A percentile compares a stretch with the other conserved stretches of the same genome.
Evolutionary conservation across 2,329 filamentous ascomycete species (phyloP).

Genomic region (Penicillium expansum): DNA sequence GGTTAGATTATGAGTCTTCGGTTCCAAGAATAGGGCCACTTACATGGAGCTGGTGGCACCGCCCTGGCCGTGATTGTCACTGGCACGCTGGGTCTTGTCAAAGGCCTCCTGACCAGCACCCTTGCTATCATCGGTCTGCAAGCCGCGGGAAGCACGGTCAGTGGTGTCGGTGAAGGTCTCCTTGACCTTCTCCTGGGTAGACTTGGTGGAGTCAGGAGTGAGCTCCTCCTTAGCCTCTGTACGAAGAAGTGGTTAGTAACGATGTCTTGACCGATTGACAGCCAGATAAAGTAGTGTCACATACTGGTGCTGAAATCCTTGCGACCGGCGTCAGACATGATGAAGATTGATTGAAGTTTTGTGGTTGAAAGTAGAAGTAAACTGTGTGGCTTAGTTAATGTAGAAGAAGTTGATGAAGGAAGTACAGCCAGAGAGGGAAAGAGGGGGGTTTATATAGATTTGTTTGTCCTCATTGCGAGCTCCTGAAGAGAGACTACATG

Average conservation of each 20-base stretch:
- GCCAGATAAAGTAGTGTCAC: conserved; percentile 14
- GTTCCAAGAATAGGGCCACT: conserved; percentile 12
- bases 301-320: conserved; percentile 58
- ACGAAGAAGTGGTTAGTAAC: not conserved
- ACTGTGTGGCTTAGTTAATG: conserved; percentile 4
- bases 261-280: not conserved
- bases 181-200: conserved; percentile 58
- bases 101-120: conserved; percentile 51
- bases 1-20: conserved; percentile 6
- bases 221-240: conserved; percentile 56
- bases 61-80: conserved; percentile 43
- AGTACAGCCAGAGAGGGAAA: not conserved
- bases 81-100: conserved; percentile 50
- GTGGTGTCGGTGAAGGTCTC: conserved; percentile 55
- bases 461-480: not conserved
- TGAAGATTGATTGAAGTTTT: conserved; percentile 32
- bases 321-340: conserved; percentile 61
- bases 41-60: conserved; percentile 42
- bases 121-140: conserved; percentile 56
- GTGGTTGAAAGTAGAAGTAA: conserved; percentile 3
- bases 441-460: conserved; percentile 25
- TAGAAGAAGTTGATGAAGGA: not conserved
- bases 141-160: conserved; percentile 55
- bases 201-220: conserved; percentile 61
- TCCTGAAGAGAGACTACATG: conserved; percentile 10